A percentile compares a stretch with the other conserved stretches of the same genome.
These are phyloP conservation scores for Teratosphaeria pseudoeucalypti DNA, from an alignment of 2,329 filamentous ascomycete species.

Conservation along the genomic window DNA sequence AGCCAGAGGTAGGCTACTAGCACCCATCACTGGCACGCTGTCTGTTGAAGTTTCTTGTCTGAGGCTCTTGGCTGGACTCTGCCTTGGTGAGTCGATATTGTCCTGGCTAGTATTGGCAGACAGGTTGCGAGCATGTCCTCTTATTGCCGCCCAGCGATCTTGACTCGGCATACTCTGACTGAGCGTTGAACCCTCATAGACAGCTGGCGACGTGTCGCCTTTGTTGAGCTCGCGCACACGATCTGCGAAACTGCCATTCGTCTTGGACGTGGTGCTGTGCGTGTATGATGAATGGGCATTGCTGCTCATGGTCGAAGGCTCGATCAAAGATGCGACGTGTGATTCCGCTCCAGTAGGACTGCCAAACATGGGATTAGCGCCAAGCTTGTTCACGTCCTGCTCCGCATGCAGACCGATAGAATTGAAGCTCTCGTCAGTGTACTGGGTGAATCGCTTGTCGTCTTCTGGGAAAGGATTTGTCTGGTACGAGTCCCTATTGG, in stretches of 20 bases:
- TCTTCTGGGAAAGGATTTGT: constrained; percentile 46
- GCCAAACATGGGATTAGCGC: constrained; percentile 60
- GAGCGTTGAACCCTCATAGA: constrained; percentile 23
- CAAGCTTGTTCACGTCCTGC: constrained; percentile 57
- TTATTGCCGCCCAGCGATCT: constrained; percentile 28
- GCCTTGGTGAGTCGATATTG: constrained; percentile 38
- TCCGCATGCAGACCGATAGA: constrained; percentile 42
- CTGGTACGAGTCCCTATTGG: constrained; percentile 29
- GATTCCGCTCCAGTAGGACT: constrained; percentile 69
- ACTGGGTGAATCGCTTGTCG: constrained; percentile 38
- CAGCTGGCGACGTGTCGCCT: constrained; percentile 9
- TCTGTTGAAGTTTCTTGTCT: constrained; percentile 19
- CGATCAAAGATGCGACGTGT: constrained; percentile 79
- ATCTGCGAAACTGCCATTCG: constrained; percentile 18
- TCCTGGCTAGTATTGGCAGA: constrained; percentile 9
- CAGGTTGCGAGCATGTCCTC: constrained; percentile 31
- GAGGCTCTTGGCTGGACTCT: constrained; percentile 30
- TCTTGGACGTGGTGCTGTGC: constrained; percentile 12
- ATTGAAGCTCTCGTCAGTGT: constrained; percentile 47
- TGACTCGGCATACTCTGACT: constrained; percentile 22
- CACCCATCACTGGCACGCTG: constrained; percentile 45
- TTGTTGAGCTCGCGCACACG: constrained; percentile 18
- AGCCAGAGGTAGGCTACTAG: constrained; percentile 59
- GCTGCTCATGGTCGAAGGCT: constrained; percentile 62
- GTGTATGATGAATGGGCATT: constrained; percentile 16